These are phyloP conservation scores for Phytomonas sp. DNA, from an alignment of 208 protist genomes.

Conservation along the genomic window DNA sequence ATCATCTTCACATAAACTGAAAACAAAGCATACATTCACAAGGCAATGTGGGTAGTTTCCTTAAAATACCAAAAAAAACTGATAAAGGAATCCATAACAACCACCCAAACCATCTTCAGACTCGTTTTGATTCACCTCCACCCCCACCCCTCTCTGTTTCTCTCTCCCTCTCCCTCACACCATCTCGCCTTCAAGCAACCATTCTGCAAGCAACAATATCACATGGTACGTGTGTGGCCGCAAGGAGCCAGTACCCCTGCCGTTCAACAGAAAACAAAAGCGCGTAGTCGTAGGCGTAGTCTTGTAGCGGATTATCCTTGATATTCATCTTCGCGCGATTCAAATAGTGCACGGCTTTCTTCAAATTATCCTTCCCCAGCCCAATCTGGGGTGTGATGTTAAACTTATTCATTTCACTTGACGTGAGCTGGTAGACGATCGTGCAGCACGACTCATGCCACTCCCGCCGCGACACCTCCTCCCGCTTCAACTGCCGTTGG, in stretches of 20 bases:
- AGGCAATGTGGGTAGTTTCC: slow-evolving; percentile 6
- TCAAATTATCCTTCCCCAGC: slow-evolving; percentile 65
- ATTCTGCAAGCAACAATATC: slow-evolving; percentile 84
- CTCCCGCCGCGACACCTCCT: slow-evolving; percentile 41
- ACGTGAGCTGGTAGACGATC: slow-evolving; percentile 84
- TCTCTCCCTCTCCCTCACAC: not conserved
- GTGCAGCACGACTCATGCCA: slow-evolving; percentile 76
- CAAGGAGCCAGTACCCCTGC: slow-evolving; percentile 84
- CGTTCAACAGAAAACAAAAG: slow-evolving; percentile 77
- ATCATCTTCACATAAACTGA: not conserved
- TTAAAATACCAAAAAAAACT: not conserved
- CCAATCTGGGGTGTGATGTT: slow-evolving; percentile 68
- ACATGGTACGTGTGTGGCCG: slow-evolving; percentile 79
- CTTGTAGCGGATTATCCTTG: slow-evolving; percentile 72
- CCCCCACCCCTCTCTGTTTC: not conserved
- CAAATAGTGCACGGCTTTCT: slow-evolving; percentile 61
- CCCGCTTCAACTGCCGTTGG: slow-evolving; percentile 37
- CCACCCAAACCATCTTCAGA: slow-evolving; percentile 5
- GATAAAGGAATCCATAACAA: slow-evolving; percentile 6
- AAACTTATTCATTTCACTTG: slow-evolving; percentile 77
- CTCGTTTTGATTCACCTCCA: not conserved
- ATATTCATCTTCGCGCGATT: slow-evolving; percentile 32
- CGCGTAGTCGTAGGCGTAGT: slow-evolving; percentile 83
- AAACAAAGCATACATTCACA: not conserved
- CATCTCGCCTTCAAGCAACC: slow-evolving; percentile 11